These are phyloP conservation scores for Sphaerulina vaccinii DNA, from an alignment of 2,329 filamentous ascomycete species.

Conservation along the genomic window DNA sequence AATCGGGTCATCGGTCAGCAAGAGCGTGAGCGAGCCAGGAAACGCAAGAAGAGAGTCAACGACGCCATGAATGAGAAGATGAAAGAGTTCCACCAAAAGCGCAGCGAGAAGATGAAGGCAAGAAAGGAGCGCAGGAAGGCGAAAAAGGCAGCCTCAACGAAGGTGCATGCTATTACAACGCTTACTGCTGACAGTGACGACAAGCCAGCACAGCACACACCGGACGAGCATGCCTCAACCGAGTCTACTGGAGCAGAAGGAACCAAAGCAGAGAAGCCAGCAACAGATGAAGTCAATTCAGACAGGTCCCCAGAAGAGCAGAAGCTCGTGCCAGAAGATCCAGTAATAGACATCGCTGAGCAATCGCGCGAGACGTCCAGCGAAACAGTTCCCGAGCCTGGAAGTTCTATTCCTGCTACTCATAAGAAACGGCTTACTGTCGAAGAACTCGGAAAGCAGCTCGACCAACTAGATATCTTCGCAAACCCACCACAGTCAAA, in stretches of 20 bases:
- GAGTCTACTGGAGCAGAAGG: background rate
- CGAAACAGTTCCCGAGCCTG: too few species aligned
- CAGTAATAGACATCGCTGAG: too few species aligned
- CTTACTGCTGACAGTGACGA: conserved; percentile 2
- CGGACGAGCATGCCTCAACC: conserved; percentile 1
- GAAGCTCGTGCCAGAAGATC: too few species aligned
- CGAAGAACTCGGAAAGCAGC: conserved; percentile 4
- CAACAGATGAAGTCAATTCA: too few species aligned
- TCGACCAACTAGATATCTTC: conserved; percentile 1
- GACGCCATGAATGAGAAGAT: conserved; percentile 31
- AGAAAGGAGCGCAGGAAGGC: conserved; percentile 12
- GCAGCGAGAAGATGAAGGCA: conserved; percentile 17
- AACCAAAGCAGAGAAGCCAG: background rate
- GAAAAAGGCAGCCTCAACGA: conserved; percentile 3
- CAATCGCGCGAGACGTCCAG: too few species aligned
- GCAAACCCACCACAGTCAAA: background rate
- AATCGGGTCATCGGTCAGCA: conserved; percentile 42
- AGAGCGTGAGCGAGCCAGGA: conserved; percentile 35
- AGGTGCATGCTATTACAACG: background rate
- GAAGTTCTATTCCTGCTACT: too few species aligned
- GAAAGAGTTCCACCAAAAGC: conserved; percentile 21
- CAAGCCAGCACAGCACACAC: background rate
- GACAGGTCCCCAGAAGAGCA: too few species aligned
- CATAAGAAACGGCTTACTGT: too few species aligned
- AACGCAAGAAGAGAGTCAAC: conserved; percentile 28